These are phyloP conservation scores for Paraconiothyrium sp. DNA, from an alignment of 2,329 filamentous ascomycete genomes.

Conservation along the genomic window DNA sequence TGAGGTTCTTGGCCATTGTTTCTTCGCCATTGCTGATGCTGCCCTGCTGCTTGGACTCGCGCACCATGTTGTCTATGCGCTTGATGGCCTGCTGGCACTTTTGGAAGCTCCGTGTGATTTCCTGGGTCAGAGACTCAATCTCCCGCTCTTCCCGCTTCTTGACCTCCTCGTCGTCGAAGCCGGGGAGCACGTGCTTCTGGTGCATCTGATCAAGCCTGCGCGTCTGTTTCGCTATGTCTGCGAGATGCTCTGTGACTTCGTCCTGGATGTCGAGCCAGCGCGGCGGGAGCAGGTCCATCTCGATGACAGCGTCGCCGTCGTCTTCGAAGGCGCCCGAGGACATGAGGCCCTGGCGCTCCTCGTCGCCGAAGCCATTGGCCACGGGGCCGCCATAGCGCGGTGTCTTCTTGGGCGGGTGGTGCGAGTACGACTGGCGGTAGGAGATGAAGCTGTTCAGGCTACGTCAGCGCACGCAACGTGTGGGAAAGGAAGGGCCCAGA, in stretches of 20 bases:
- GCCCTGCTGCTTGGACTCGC: constrained; percentile 77
- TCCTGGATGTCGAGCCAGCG: constrained; percentile 96
- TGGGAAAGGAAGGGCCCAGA: constrained; percentile 17
- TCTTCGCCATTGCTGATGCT: constrained; percentile 84
- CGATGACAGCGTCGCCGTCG: constrained; percentile 93
- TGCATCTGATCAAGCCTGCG: constrained; percentile 89
- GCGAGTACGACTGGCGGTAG: constrained; percentile 97
- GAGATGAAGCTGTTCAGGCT: constrained; percentile 82
- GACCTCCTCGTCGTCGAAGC: constrained; percentile 93
- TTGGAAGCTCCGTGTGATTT: constrained; percentile 89
- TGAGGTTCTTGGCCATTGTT: constrained; percentile 95
- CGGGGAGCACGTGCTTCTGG: constrained; percentile 95
- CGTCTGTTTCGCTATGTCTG: constrained; percentile 82
- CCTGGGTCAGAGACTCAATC: constrained; percentile 89
- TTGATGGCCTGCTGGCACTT: constrained; percentile 90
- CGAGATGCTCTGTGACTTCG: constrained; percentile 85
- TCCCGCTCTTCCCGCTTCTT: constrained; percentile 87
- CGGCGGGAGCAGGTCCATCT: constrained; percentile 96
- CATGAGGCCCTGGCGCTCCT: constrained; percentile 84
- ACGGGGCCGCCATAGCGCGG: constrained; percentile 66
- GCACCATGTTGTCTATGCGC: constrained; percentile 85
- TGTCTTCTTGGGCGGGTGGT: constrained; percentile 89
- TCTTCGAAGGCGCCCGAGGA: constrained; percentile 79
- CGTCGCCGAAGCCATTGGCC: constrained; percentile 64
- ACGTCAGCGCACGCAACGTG: constrained; percentile 41